A percentile compares a stretch with the other conserved stretches of the same genome.
phyloP scores from a whole-genome alignment of 192 early-diverging fungal species.

The Diversispora eburnea region DNA sequence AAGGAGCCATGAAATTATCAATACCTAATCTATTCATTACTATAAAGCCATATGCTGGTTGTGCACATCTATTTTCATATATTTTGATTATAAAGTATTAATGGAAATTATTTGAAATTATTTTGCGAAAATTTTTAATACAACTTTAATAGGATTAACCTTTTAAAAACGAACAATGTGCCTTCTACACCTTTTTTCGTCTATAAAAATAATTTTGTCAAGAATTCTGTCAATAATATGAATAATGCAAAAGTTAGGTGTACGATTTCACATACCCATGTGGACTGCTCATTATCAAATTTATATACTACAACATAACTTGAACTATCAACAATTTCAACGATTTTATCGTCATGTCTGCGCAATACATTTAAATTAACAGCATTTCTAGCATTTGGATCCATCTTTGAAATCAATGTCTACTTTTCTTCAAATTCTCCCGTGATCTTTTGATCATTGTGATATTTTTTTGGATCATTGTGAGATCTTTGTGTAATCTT shows the following conservation, averaged over 20 bases:
- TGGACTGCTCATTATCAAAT: slow-evolving; percentile 63
- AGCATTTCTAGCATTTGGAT: slow-evolving; percentile 57
- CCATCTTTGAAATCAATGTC: slow-evolving; percentile 45
- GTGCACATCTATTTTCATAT: slow-evolving; percentile 36
- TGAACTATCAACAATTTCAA: slow-evolving; percentile 77
- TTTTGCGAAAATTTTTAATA: too few species aligned
- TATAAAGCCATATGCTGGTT: slow-evolving; percentile 73
- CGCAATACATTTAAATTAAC: slow-evolving; percentile 81
- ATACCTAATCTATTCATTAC: slow-evolving; percentile 85
- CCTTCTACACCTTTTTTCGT: slow-evolving; percentile 88
- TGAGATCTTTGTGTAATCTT: too few species aligned
- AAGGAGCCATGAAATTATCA: slow-evolving; percentile 71
- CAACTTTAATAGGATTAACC: slow-evolving; percentile 38
- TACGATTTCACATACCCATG: slow-evolving; percentile 67
- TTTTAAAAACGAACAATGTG: slow-evolving; percentile 82
- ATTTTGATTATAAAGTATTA: not conserved
- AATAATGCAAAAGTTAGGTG: not conserved
- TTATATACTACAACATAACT: slow-evolving; percentile 88
- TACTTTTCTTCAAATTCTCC: not conserved
- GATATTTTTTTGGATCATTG: too few species aligned
- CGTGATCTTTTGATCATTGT: too few species aligned
- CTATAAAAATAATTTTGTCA: slow-evolving; percentile 39
- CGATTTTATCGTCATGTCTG: slow-evolving; percentile 75
- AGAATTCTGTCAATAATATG: not conserved
- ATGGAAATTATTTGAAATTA: not conserved